Base-by-base conservation (phyloP, 2,329 filamentous ascomycete genomes). In the Blastomyces emzantsi region DNA sequence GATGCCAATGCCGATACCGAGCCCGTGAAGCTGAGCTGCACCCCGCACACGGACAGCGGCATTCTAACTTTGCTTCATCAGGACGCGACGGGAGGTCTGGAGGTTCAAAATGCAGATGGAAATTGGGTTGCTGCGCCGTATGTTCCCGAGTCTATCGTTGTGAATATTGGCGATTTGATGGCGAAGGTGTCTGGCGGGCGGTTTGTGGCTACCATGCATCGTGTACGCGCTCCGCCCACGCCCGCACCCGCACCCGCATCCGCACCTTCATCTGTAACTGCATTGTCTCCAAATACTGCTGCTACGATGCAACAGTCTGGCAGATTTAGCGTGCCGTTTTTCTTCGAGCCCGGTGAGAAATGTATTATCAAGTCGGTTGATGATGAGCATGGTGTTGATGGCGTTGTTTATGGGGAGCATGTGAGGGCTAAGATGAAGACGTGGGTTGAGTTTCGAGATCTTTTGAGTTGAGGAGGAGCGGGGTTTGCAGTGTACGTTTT, bases 51-150 rank as follows among this genome's bases (percentile, higher is more conserved):
- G 19, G 80, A 82, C 68, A 79, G 75, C 61, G 78, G 78, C 1
- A 78, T 80, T 63, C 71, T 81, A 25, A 82, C 79, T 0, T 71
- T 82, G 2, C 72, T 82, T 19, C 77, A 80, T 66, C 79, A 81
- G 70, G 79, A 80, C 67, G 66, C 72, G 5, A 79, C 77, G 1
- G 78, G 78, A 28, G 80, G 78, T 0, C 71, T 82, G 3, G 79
- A 82, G 69, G 79, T 82, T 1, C 73, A 75, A 52, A 77, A 80
- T 63, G 73, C 74, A 3, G 69, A 72, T 7, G 76, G 75, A 1
- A 66, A 74, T 25, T 81, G 78, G 76, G 71, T 80, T 13, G 63
- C 74, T 1, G 78, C 76, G 6, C 75, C 77, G 0, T 77, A 77
- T 62, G 69, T 80, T 3, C 73, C 74, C 0, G 74, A 73, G 8